These are phyloP conservation scores for Komagataella pastoris DNA, from an alignment of 805 yeast genomes.

Conservation along the genomic window DNA sequence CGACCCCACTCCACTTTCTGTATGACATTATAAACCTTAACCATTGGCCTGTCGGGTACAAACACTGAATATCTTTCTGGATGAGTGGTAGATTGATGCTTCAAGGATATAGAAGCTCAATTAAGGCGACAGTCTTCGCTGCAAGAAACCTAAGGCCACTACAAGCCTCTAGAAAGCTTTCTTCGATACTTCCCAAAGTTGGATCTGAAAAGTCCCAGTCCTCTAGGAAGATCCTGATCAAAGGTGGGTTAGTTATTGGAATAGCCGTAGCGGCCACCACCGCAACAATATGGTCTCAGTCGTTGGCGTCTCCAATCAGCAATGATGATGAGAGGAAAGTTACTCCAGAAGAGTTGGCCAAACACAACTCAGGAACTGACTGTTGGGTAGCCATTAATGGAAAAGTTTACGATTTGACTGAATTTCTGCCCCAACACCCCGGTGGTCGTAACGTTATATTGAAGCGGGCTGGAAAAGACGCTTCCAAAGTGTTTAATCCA, in stretches of 20 bases:
- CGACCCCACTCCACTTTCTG: neutral
- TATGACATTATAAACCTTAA: neutral
- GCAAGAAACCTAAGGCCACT: neutral
- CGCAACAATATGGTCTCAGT: neutral
- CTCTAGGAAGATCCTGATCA: neutral
- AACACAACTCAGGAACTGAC: conserved; percentile 32
- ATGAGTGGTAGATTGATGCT: neutral
- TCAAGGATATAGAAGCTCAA: neutral
- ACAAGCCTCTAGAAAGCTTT: neutral
- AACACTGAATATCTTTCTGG: neutral
- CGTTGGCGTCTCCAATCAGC: neutral
- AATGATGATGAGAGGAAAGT: conserved; percentile 1
- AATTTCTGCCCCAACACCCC: conserved; percentile 21
- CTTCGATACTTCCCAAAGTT: neutral
- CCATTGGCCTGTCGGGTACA: neutral
- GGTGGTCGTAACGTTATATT: conserved; percentile 19
- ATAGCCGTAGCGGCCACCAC: neutral
- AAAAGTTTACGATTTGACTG: conserved; percentile 29
- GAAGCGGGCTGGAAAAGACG: conserved; percentile 47
- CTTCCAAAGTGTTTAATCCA: conserved; percentile 75
- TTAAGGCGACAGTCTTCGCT: neutral
- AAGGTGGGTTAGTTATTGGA: neutral
- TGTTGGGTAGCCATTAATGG: conserved; percentile 36
- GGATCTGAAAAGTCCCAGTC: neutral
- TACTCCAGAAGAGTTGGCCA: conserved; percentile 18